These are phyloP conservation scores for Aspergillus vadensis DNA, from an alignment of 2,329 filamentous ascomycete species.

Conservation along the genomic window DNA sequence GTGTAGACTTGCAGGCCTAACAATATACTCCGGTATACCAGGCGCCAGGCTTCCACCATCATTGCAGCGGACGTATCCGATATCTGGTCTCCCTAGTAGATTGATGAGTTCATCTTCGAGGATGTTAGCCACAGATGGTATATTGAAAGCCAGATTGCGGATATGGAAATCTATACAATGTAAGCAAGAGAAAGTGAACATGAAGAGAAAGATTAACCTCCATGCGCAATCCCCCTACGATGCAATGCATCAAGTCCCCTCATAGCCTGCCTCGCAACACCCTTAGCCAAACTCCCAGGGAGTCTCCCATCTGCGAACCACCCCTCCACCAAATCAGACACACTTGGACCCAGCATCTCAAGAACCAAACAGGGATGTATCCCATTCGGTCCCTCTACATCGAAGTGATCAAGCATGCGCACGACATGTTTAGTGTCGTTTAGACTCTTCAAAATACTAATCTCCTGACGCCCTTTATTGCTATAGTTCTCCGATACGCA, in stretches of 20 bases:
- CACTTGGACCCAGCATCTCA: conserved; percentile 45
- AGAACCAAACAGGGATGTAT: conserved; percentile 49
- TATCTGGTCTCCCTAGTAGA: conserved; percentile 30
- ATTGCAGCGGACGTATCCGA: conserved; percentile 23
- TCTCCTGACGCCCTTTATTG: conserved; percentile 18
- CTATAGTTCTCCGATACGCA: conserved; percentile 17
- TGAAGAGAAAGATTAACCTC: conserved; percentile 23
- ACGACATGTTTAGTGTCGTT: conserved; percentile 34
- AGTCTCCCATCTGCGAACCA: conserved; percentile 40
- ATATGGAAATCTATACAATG: conserved; percentile 29
- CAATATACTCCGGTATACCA: conserved; percentile 29
- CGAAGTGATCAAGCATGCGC: conserved; percentile 41
- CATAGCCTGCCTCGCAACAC: conserved; percentile 45
- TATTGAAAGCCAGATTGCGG: conserved; percentile 31
- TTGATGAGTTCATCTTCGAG: conserved; percentile 23
- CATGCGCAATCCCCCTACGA: conserved; percentile 43
- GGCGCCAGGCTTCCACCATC: conserved; percentile 27
- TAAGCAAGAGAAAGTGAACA: too few relatives aligned
- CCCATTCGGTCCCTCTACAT: conserved; percentile 48
- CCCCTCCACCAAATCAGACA: conserved; percentile 40
- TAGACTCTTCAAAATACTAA: conserved; percentile 19
- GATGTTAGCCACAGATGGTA: conserved; percentile 18
- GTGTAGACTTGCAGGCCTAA: conserved; percentile 20
- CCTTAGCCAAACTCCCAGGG: conserved; percentile 45
- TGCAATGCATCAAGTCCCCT: conserved; percentile 44